These are phyloP conservation scores for Botrytis porri DNA, from an alignment of 2,329 filamentous ascomycete species.

Conservation along the genomic window DNA sequence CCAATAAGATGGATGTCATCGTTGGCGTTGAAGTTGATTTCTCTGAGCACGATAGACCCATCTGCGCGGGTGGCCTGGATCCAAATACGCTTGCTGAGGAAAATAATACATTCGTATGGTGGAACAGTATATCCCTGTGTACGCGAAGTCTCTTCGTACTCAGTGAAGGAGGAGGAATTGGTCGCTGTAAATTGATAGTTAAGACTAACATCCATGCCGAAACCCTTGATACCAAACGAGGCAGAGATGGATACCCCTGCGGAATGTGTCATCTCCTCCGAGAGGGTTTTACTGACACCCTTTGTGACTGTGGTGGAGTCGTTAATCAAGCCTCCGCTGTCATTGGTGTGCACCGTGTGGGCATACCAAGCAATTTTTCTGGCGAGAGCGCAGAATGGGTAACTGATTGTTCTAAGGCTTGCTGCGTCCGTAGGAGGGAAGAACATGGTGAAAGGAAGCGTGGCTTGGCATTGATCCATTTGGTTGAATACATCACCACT, in stretches of 20 bases:
- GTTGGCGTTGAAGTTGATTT: constrained; percentile 5
- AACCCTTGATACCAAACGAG: neutral
- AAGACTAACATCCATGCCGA: constrained; percentile 3
- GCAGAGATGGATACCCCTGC: neutral
- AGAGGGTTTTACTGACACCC: neutral
- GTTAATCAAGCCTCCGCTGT: neutral
- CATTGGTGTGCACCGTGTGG: neutral
- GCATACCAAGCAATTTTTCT: constrained; percentile 4
- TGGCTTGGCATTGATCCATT: neutral
- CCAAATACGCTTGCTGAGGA: neutral
- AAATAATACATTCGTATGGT: neutral
- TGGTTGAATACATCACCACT: neutral
- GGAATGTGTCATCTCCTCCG: neutral
- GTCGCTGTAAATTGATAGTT: neutral
- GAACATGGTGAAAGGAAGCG: neutral
- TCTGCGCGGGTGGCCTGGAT: neutral
- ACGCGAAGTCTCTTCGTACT: neutral
- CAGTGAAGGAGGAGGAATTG: neutral
- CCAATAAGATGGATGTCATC: neutral
- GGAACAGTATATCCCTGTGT: neutral
- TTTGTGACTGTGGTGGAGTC: constrained; percentile 4
- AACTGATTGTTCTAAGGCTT: neutral
- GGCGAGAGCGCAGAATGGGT: neutral
- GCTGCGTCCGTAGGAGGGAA: neutral
- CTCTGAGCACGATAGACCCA: constrained; percentile 7